phyloP scores from a whole-genome alignment of 2,329 filamentous ascomycete genomes.

The Cladosporium velox region DNA sequence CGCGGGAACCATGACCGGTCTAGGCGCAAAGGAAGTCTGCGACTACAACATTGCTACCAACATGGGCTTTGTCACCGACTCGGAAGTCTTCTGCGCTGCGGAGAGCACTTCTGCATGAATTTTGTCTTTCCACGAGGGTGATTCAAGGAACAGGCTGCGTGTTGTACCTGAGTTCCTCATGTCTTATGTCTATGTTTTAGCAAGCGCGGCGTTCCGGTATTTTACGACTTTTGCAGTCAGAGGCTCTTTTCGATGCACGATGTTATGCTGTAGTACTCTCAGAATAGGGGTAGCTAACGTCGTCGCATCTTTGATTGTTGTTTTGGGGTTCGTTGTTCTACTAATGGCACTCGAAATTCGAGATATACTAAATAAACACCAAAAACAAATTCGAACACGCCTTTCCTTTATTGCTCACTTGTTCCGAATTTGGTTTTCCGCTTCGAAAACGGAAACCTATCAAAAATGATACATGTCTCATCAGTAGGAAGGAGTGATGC shows the following conservation, averaged over 20 bases:
- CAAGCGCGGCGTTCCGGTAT: slow-evolving; percentile 14
- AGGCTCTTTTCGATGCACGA: background rate
- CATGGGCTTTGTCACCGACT: slow-evolving; percentile 46
- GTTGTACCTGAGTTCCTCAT: background rate
- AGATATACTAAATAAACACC: background rate
- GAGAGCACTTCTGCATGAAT: slow-evolving; percentile 19
- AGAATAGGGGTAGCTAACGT: background rate
- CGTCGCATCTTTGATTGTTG: background rate
- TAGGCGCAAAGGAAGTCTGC: slow-evolving; percentile 42
- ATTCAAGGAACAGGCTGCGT: background rate
- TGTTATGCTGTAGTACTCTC: background rate
- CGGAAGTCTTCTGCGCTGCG: slow-evolving; percentile 37
- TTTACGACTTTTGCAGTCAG: background rate
- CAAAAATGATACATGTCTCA: background rate
- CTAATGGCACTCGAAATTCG: background rate
- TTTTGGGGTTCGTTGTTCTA: background rate
- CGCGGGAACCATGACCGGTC: slow-evolving; percentile 45
- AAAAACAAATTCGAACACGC: background rate
- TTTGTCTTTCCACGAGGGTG: background rate
- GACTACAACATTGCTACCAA: slow-evolving; percentile 47
- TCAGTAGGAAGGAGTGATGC: background rate
- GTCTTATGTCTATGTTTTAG: background rate
- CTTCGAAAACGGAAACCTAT: background rate
- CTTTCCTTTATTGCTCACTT: background rate
- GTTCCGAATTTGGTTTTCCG: background rate